A percentile compares a stretch with the other conserved stretches of the same genome.
phyloP scores from a whole-genome alignment of 1,284 basidiomycete species.

The Trametes sp. region DNA sequence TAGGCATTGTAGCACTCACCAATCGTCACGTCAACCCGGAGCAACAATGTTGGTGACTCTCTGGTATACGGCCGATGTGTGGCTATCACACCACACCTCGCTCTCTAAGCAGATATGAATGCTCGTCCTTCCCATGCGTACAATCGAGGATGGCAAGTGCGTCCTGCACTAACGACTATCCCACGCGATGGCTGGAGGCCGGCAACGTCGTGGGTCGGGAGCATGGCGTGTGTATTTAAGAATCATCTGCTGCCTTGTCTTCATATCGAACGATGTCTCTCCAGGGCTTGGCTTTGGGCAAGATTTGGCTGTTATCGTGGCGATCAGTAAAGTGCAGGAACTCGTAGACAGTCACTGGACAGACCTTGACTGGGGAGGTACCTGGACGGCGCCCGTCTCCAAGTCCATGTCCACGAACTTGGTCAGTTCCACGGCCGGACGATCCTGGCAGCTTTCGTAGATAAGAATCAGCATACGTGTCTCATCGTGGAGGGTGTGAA shows the following conservation, averaged over 20 bases:
- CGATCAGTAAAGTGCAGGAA: background rate
- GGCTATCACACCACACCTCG: background rate
- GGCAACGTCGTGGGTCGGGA: background rate
- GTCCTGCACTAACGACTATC: background rate
- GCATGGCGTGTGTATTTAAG: background rate
- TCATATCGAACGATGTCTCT: conserved; percentile 48
- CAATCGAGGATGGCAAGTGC: background rate
- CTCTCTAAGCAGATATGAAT: background rate
- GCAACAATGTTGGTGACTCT: background rate
- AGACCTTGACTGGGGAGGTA: conserved; percentile 58
- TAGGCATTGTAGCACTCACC: background rate
- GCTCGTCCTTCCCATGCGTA: background rate
- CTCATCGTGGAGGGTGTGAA: conserved; percentile 1
- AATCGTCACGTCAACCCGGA: conserved; percentile 1
- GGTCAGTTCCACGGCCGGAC: conserved; percentile 77
- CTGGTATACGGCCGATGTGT: background rate
- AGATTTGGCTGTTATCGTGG: conserved; percentile 42
- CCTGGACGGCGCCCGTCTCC: conserved; percentile 67
- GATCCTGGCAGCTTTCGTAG: conserved; percentile 61
- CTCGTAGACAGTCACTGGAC: too few relatives aligned
- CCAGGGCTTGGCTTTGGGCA: conserved; percentile 62
- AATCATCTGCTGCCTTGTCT: conserved; percentile 15
- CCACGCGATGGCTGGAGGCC: background rate
- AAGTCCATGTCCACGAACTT: conserved; percentile 61
- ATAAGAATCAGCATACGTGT: conserved; percentile 24